phyloP scores from a whole-genome alignment of 352 stramenopile species.

The Phytophthora brassicae region DNA sequence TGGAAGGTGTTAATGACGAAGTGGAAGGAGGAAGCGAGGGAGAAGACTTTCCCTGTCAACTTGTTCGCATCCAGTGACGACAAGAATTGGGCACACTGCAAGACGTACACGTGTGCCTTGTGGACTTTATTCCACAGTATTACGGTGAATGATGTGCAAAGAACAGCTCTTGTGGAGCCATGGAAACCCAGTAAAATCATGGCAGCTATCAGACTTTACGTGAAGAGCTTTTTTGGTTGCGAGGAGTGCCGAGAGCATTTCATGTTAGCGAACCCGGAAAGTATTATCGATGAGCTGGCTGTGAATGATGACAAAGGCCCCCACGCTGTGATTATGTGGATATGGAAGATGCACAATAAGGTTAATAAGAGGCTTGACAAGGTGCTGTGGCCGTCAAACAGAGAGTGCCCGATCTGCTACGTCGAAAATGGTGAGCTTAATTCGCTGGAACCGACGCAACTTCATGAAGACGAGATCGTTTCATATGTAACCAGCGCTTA shows the following conservation, averaged over 20 bases:
- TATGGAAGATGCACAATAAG: conserved; percentile 86
- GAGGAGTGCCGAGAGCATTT: conserved; percentile 81
- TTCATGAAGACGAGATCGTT: conserved; percentile 57
- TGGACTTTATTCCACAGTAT: conserved; percentile 86
- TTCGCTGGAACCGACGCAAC: conserved; percentile 45
- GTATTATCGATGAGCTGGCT: conserved; percentile 47
- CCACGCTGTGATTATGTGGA: conserved; percentile 60
- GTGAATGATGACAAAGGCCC: conserved; percentile 38
- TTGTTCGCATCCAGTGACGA: conserved; percentile 64
- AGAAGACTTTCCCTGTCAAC: conserved; percentile 59
- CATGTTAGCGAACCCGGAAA: conserved; percentile 58
- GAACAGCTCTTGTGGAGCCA: conserved; percentile 24
- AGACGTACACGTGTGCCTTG: conserved; percentile 79
- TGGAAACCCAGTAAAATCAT: conserved; percentile 64
- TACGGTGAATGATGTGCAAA: conserved; percentile 39
- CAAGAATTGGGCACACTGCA: conserved; percentile 51
- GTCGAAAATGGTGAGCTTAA: conserved; percentile 45
- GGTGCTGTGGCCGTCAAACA: conserved; percentile 58
- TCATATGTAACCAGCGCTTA: conserved; percentile 61
- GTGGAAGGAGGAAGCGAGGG: conserved; percentile 52
- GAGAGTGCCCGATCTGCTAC: conserved; percentile 61
- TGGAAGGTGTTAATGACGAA: conserved; percentile 64
- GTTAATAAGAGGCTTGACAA: conserved; percentile 82
- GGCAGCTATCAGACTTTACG: conserved; percentile 63
- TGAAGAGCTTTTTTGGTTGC: conserved; percentile 85